A percentile compares a stretch with the other conserved stretches of the same genome.
Evolutionary conservation across 2,329 filamentous ascomycete species (phyloP).

Genomic region (Paradendryphiella salina): DNA sequence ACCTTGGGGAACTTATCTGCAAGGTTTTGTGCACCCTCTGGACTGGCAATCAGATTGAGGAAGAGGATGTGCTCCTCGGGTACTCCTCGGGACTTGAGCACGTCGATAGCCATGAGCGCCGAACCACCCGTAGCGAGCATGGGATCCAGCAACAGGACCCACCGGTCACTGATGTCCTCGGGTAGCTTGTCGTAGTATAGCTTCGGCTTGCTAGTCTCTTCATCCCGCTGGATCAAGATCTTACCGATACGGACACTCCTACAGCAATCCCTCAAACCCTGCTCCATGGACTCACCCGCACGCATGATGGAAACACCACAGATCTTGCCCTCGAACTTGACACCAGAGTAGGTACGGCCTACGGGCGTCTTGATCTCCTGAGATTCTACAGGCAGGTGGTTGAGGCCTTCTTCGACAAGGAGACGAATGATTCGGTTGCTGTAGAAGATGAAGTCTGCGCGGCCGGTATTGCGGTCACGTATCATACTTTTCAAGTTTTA

Average conservation of each 20-base stretch:
- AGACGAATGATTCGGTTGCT: slow-evolving; percentile 97
- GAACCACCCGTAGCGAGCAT: slow-evolving; percentile 99
- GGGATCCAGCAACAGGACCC: slow-evolving; percentile 93
- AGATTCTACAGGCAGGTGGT: slow-evolving; percentile 89
- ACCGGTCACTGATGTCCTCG: slow-evolving; percentile 86
- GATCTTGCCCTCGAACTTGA: slow-evolving; percentile 97
- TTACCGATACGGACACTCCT: slow-evolving; percentile 97
- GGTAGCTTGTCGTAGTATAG: slow-evolving; percentile 98
- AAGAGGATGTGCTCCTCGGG: slow-evolving; percentile 95
- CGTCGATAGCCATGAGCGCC: slow-evolving; percentile 94
- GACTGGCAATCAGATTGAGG: slow-evolving; percentile 96
- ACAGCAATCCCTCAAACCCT: slow-evolving; percentile 93
- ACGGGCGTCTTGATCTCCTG: slow-evolving; percentile 90
- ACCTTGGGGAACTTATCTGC: slow-evolving; percentile 85
- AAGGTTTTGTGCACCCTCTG: slow-evolving; percentile 87
- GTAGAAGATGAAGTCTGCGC: slow-evolving; percentile 98
- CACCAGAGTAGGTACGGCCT: slow-evolving; percentile 82
- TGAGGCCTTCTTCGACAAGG: slow-evolving; percentile 93
- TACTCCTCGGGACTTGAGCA: slow-evolving; percentile 85
- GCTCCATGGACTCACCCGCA: slow-evolving; percentile 97
- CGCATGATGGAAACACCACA: slow-evolving; percentile 99
- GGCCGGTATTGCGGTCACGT: slow-evolving; percentile 82
- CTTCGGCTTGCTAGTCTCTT: slow-evolving; percentile 89
- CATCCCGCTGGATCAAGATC: slow-evolving; percentile 95
- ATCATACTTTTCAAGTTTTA: slow-evolving; percentile 71